A percentile compares a stretch with the other conserved stretches of the same genome.
Conservation (phyloP, 2,329 filamentous ascomycete genomes). For the Metarhizium anisopliae region DNA sequence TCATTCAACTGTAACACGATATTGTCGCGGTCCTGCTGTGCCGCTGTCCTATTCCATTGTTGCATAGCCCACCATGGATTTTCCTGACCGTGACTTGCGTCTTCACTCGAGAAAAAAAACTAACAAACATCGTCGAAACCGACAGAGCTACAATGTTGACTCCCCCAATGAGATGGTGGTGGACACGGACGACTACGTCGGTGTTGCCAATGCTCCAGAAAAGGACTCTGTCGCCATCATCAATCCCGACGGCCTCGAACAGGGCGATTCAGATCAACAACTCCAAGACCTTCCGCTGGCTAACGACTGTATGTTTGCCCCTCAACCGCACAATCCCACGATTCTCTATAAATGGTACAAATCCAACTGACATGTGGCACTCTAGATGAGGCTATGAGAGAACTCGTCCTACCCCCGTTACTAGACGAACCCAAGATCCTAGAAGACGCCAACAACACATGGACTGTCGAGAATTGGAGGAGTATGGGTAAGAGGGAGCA, state of each 20-base stretch:
- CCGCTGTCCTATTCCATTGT: constrained; percentile 9
- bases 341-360: not conserved
- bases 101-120: constrained; percentile 11
- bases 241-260: constrained; percentile 41
- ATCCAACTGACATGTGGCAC: not conserved
- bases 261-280: constrained; percentile 31
- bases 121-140: constrained; percentile 14
- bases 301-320: constrained; percentile 39
- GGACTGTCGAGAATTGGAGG: constrained; percentile 82
- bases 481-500: constrained; percentile 70
- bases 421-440: constrained; percentile 70
- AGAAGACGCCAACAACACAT: constrained; percentile 69
- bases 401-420: constrained; percentile 64
- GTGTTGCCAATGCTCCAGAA: constrained; percentile 38
- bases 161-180: constrained; percentile 50
- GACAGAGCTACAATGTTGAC: constrained; percentile 43
- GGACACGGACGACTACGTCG: constrained; percentile 46
- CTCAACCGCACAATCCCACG: constrained; percentile 1
- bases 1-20: not conserved
- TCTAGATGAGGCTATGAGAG: constrained; percentile 75
- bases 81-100: constrained; percentile 12
- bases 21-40: constrained; percentile 1
- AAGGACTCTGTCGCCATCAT: constrained; percentile 46
- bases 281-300: constrained; percentile 40
- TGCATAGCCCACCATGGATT: constrained; percentile 11